phyloP scores from a whole-genome alignment of 108 stramenopile genomes.

The Schizochytrium sp. region DNA sequence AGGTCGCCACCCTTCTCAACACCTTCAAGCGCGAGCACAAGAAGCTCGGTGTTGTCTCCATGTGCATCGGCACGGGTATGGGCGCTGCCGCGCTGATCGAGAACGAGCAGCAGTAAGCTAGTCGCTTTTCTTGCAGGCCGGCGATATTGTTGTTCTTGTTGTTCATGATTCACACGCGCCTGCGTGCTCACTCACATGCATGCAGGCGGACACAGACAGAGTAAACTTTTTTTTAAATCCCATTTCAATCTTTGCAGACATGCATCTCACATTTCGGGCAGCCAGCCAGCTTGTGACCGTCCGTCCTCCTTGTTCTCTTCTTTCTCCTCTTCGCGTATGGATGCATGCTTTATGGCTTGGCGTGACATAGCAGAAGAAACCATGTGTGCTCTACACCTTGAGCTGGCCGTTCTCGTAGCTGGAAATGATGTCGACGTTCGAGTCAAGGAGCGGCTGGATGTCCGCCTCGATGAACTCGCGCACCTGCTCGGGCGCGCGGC shows the following conservation, averaged over 20 bases:
- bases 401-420: conserved; percentile 74
- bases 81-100: conserved; percentile 89
- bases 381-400: conserved; percentile 59
- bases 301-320: no score
- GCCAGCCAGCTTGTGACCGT: no score
- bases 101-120: background rate
- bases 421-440: conserved; percentile 59
- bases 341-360: no score
- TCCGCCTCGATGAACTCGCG: conserved; percentile 83
- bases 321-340: no score
- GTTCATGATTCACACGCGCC: background rate
- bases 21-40: conserved; percentile 65
- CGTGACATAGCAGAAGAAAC: no score
- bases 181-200: no score
- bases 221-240: no score
- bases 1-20: conserved; percentile 75
- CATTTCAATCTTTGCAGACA: no score
- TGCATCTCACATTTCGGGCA: no score
- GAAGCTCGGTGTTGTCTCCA: conserved; percentile 69
- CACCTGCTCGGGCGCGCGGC: conserved; percentile 86
- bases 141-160: background rate
- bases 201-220: no score
- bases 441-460: conserved; percentile 72
- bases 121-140: background rate
- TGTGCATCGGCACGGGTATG: conserved; percentile 97